Base-by-base conservation (phyloP, 192 early-diverging fungal species). In the Spinellus fusiger region DNA sequence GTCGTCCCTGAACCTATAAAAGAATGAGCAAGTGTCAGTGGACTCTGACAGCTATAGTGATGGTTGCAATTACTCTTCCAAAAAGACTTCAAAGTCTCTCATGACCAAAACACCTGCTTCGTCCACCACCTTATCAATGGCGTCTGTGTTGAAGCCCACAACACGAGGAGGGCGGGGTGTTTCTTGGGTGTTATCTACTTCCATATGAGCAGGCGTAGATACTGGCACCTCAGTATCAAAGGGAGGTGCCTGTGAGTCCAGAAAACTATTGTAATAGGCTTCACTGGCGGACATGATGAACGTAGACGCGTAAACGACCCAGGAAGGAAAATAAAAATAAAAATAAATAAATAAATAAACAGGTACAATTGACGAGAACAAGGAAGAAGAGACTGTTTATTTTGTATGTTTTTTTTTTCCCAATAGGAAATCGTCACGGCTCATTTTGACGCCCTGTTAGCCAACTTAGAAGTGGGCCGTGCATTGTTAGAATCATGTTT, bases 31-130 rank as follows among this genome's bases (percentile, higher is more conserved):
- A 8, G 16, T 25, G 16, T 16, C 2, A 15, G 15, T n/a, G n/a
- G n/a, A n/a, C n/a, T n/a, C n/a, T n/a, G n/a, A n/a, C n/a, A n/a
- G n/a, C n/a, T n/a, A n/a, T n/a, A n/a, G n/a, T n/a, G n/a, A n/a
- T n/a, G n/a, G n/a, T n/a, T n/a, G n/a, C 34, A 15, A 64, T 54
- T 73, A 92, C 76, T 57, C 73, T 50, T 78, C 74, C 29, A 94
- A 66, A 68, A 93, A 93, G 18, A 67, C 49, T 63, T 89, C 87
- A 65, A 94, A 94, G 26, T 76, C 75, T 16, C 79, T 61, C 59
- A 83, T 74, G 49, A 87, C 87, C 25, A 80, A 70, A 48, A 86
- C 79, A 16, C 86, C 90, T 15, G 82, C 80, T 31, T 81, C 77
- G 69, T 94, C 92, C 35, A 88, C 73, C 1, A 82, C 80, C 60